Evolutionary conservation across 2,329 filamentous ascomycete genomes (phyloP), one percentile per base, ranked within the genome.

Genomic region (Phyllosticta citrichinensis): DNA sequence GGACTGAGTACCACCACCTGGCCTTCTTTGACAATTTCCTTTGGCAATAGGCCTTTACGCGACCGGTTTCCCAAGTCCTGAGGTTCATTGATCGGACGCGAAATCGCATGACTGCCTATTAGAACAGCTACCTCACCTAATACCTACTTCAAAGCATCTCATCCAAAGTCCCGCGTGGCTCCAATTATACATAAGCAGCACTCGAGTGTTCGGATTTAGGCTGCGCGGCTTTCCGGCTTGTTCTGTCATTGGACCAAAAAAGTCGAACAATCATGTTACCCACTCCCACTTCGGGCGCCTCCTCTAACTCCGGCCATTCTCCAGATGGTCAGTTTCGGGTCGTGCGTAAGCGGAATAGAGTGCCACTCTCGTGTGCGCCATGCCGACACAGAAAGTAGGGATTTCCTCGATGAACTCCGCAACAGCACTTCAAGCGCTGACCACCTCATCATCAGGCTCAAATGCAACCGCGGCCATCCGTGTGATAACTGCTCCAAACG

Each of bases 401-500:
- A 52, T 53, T 12, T 12, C 27, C 24, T 6, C 25, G 19, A 54
- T n/a, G 14, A 14, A 25, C 9, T 20, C 33, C 40, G 30, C 19
- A 52, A 17, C n/a, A n/a, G 25, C 62, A 67, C 71, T 60, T n/a
- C 17, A 47, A 72, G 64, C 11, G 56, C 52, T 56, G 27, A 27
- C 56, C 54, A 27, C 56, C 54, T 57, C 9, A 1, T 33, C 27
- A 50, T 62, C 64, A 85, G 81, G 69, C 83, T 94, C 75, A 97
- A 97, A 83, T 97, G 93, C 79, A 96, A 97, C 74, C 87, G 94
- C 70, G 86, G 84, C 64, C 85, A 91, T 66, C 93, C 93, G 61
- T 97, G 91, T 77, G 91, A 94, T 76, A 97, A 97, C 72, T 97
- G 93, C 74, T 85, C 90, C 62, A 96, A 95, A 77, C 87, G 91